Conservation (phyloP, 2,329 filamentous ascomycete species). For the Ophiostoma sp. region DNA sequence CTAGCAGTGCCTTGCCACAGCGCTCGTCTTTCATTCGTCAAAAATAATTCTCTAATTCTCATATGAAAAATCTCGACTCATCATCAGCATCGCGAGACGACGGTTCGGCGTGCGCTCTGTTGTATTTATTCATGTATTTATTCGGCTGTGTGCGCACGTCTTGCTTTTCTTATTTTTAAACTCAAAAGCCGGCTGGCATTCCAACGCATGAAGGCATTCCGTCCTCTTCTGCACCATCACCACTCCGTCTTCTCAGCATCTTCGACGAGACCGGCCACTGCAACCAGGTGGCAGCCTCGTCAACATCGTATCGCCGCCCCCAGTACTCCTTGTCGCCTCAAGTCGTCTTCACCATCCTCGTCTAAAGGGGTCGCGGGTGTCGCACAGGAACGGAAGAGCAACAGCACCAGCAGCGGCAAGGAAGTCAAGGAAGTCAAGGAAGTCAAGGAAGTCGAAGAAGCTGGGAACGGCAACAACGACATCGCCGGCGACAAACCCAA, state of each 20-base stretch:
- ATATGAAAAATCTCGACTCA: not conserved
- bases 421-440: not conserved
- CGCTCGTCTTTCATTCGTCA: conserved; percentile 4
- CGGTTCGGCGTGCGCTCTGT: not conserved
- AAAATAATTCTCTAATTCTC: not conserved
- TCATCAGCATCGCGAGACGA: not conserved
- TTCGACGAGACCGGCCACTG: not conserved
- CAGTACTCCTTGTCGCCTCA: not conserved
- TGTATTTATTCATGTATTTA: not conserved
- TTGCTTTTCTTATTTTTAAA: no score
- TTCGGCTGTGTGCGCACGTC: not conserved
- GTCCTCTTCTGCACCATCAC: not conserved
- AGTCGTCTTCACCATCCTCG: not conserved
- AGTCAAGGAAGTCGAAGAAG: not conserved
- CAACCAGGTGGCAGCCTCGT: not conserved
- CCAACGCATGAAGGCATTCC: not conserved
- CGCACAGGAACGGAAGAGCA: not conserved
- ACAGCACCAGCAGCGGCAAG: not conserved
- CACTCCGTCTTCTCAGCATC: conserved; percentile 2
- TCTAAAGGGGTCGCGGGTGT: not conserved
- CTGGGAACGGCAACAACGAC: not conserved
- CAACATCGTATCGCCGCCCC: not conserved
- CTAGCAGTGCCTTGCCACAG: not conserved
- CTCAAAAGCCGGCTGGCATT: no score
- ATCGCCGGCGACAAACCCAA: not conserved